A percentile compares a stretch with the other conserved stretches of the same genome.
Evolutionary conservation across 306 rosid genomes (phyloP).

Genomic region (Ceratonia siliqua): DNA sequence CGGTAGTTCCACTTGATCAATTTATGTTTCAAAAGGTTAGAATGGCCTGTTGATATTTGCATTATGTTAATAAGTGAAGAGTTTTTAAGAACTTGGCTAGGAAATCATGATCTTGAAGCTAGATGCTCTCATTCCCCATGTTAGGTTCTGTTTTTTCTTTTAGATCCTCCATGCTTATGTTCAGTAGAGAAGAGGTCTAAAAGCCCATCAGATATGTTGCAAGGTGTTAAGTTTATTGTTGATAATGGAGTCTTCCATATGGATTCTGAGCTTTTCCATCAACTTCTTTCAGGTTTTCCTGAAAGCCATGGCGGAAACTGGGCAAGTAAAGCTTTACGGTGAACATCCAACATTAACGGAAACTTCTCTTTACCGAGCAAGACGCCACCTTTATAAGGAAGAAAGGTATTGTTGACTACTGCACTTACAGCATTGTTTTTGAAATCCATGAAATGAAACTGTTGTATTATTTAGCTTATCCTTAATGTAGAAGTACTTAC

Average conservation of each 20-base stretch:
- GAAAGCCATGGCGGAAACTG: constrained; percentile 98
- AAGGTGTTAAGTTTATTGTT: constrained; percentile 19
- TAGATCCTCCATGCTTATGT: constrained; percentile 12
- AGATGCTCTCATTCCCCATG: background rate
- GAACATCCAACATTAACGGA: constrained; percentile 86
- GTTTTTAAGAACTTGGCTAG: background rate
- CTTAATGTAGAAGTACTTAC: constrained; percentile 1
- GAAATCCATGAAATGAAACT: constrained; percentile 25
- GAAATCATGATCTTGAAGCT: constrained; percentile 3
- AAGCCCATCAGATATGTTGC: background rate
- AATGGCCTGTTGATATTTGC: constrained; percentile 9
- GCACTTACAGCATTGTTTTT: constrained; percentile 11
- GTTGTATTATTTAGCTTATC: constrained; percentile 10
- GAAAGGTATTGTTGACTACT: constrained; percentile 63
- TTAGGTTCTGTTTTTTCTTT: constrained; percentile 2
- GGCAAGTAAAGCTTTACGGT: constrained; percentile 84
- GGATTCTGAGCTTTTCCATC: constrained; percentile 16
- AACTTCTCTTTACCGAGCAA: constrained; percentile 90
- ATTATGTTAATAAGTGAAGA: constrained; percentile 2
- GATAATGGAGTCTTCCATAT: constrained; percentile 13
- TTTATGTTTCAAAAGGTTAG: constrained; percentile 15
- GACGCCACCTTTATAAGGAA: constrained; percentile 90
- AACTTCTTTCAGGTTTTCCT: constrained; percentile 73
- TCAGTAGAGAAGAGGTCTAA: constrained; percentile 10
- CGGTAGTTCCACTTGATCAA: background rate